Evolutionary conservation across 768 basidiomycete genomes (phyloP).

Genomic region (Tricholoma sp.): DNA sequence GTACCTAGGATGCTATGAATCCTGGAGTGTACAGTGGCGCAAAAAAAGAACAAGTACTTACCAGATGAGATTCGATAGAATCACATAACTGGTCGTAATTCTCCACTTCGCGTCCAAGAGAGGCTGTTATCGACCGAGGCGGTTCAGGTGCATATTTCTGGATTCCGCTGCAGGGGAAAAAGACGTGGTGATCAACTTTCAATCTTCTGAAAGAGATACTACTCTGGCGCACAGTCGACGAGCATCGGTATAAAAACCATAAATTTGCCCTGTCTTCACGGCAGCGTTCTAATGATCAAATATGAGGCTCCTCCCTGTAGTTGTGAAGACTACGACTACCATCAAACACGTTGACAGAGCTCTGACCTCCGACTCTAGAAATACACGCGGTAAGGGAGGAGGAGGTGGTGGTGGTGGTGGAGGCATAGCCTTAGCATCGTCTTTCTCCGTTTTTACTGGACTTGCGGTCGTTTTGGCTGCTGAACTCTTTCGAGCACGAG

Average conservation of each 20-base stretch:
- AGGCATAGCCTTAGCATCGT: conserved; percentile 43
- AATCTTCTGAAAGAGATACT: background rate
- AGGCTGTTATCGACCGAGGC: conserved; percentile 56
- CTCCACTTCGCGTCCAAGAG: conserved; percentile 70
- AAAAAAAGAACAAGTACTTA: conserved; percentile 25
- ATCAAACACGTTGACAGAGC: conserved; percentile 54
- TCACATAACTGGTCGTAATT: conserved; percentile 80
- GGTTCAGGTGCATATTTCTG: conserved; percentile 54
- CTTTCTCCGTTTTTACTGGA: conserved; percentile 22
- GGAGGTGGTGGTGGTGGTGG: conserved; percentile 44
- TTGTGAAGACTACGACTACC: conserved; percentile 31
- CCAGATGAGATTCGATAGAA: conserved; percentile 67
- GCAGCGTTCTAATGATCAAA: conserved; percentile 46
- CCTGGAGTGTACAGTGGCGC: background rate
- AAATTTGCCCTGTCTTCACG: conserved; percentile 66
- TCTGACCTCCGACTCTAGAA: conserved; percentile 62
- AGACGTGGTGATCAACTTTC: background rate
- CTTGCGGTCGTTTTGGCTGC: conserved; percentile 17
- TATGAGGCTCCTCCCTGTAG: conserved; percentile 9
- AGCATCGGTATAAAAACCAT: conserved; percentile 62
- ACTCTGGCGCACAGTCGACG: conserved; percentile 50
- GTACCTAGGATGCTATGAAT: conserved; percentile 39
- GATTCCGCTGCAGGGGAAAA: conserved; percentile 50
- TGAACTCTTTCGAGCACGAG: conserved; percentile 30
- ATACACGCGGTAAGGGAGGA: conserved; percentile 32